These are phyloP conservation scores for Xerocomellus chrysenteron DNA, from an alignment of 768 basidiomycete species.

Conservation along the genomic window DNA sequence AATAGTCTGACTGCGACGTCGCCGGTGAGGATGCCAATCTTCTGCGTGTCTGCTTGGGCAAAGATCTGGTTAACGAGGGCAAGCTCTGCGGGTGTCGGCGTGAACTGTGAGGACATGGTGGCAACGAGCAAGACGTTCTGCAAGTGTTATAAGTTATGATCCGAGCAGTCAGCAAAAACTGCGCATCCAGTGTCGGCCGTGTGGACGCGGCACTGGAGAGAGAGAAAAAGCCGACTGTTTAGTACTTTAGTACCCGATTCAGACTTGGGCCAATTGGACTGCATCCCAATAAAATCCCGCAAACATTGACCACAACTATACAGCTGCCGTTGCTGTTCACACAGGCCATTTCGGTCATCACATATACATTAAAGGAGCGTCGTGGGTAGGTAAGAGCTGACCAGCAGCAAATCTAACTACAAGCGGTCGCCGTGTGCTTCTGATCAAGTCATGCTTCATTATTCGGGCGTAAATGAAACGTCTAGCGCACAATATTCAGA, in stretches of 20 bases:
- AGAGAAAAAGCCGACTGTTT: background rate
- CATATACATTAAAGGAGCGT: constrained; percentile 13
- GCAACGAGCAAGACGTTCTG: background rate
- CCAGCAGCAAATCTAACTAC: constrained; percentile 19
- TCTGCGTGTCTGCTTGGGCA: constrained; percentile 68
- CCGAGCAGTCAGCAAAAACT: constrained; percentile 8
- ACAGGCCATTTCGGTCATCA: background rate
- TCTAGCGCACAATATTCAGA: background rate
- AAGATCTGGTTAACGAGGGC: constrained; percentile 75
- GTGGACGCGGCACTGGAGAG: background rate
- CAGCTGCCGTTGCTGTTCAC: background rate
- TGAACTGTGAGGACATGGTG: constrained; percentile 44
- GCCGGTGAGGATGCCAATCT: constrained; percentile 82
- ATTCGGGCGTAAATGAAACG: background rate
- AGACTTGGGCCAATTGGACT: background rate
- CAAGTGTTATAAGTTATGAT: constrained; percentile 23
- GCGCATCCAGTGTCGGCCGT: constrained; percentile 13
- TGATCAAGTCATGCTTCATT: background rate
- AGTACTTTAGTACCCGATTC: background rate
- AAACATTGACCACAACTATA: too few relatives aligned
- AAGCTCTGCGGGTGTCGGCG: constrained; percentile 47
- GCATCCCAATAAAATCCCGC: background rate
- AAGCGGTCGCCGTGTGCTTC: constrained; percentile 4
- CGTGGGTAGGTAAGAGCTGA: background rate
- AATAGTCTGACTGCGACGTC: constrained; percentile 89